phyloP scores from a whole-genome alignment of 257 asterid species.

The Perilla frutescens region DNA sequence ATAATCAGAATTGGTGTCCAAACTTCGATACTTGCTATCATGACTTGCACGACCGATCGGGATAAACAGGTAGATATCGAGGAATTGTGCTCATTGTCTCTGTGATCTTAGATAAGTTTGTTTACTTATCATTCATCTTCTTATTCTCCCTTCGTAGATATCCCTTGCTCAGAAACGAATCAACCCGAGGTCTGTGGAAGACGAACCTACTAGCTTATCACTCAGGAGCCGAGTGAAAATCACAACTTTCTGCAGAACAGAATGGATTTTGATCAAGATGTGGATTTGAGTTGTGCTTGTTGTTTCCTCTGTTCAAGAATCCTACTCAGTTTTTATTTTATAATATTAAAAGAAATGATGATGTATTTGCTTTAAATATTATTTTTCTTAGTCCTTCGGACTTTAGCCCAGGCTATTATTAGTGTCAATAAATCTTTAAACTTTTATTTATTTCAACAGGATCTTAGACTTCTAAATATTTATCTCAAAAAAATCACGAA shows the following conservation, averaged over 20 bases:
- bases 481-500: no score
- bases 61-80: constrained; percentile 44
- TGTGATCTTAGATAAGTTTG: neutral
- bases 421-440: no score
- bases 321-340: no score
- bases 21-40: constrained; percentile 41
- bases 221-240: neutral
- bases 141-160: constrained; percentile 22
- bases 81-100: neutral
- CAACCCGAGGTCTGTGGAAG: constrained; percentile 31
- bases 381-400: no score
- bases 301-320: no score
- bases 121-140: neutral
- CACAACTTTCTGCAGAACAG: neutral
- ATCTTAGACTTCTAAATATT: no score
- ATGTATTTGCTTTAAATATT: no score
- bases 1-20: constrained; percentile 44
- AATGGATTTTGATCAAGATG: neutral
- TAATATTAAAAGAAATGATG: no score
- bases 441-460: no score
- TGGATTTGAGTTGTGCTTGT: neutral
- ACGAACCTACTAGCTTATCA: neutral
- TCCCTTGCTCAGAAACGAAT: constrained; percentile 38
- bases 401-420: no score
- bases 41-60: constrained; percentile 54